phyloP scores from a whole-genome alignment of 192 early-diverging fungal genomes.

The Blastocladiella britannica region DNA sequence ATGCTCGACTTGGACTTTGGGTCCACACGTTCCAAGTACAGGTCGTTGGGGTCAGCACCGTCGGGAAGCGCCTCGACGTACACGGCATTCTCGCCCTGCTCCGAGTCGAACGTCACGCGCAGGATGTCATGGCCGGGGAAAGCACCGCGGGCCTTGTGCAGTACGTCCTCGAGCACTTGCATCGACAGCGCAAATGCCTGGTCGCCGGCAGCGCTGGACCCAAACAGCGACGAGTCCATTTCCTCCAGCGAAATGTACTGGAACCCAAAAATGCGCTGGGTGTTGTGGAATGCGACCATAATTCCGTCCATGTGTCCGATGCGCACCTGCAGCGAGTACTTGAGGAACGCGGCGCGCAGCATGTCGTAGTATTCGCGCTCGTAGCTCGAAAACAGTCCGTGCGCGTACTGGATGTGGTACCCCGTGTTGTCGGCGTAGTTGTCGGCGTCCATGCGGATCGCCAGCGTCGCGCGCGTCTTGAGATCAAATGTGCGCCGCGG shows the following conservation, averaged over 20 bases:
- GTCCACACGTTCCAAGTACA: neutral
- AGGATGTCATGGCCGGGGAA: slow-evolving; percentile 28
- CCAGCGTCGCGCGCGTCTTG: slow-evolving; percentile 67
- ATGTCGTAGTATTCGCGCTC: slow-evolving; percentile 90
- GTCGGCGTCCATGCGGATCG: slow-evolving; percentile 56
- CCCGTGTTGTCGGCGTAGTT: slow-evolving; percentile 49
- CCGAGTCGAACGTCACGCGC: slow-evolving; percentile 30
- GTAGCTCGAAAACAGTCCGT: slow-evolving; percentile 56
- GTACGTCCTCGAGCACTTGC: slow-evolving; percentile 34
- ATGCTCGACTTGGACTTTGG: neutral
- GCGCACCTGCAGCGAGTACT: slow-evolving; percentile 69
- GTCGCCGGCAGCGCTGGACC: slow-evolving; percentile 40
- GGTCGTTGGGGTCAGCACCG: neutral
- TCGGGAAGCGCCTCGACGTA: slow-evolving; percentile 32
- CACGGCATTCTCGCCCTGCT: slow-evolving; percentile 10
- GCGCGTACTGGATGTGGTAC: slow-evolving; percentile 41
- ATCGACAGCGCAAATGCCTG: slow-evolving; percentile 44
- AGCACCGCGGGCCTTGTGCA: slow-evolving; percentile 36
- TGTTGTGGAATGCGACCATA: slow-evolving; percentile 84
- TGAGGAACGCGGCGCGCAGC: slow-evolving; percentile 74
- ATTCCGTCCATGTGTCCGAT: slow-evolving; percentile 93
- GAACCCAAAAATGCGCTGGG: slow-evolving; percentile 75
- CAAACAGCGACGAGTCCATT: slow-evolving; percentile 64
- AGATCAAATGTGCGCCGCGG: slow-evolving; percentile 72
- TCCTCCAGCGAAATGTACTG: slow-evolving; percentile 67